phyloP scores from a whole-genome alignment of 139 green algal genomes.

The Trebouxia sp. region DNA sequence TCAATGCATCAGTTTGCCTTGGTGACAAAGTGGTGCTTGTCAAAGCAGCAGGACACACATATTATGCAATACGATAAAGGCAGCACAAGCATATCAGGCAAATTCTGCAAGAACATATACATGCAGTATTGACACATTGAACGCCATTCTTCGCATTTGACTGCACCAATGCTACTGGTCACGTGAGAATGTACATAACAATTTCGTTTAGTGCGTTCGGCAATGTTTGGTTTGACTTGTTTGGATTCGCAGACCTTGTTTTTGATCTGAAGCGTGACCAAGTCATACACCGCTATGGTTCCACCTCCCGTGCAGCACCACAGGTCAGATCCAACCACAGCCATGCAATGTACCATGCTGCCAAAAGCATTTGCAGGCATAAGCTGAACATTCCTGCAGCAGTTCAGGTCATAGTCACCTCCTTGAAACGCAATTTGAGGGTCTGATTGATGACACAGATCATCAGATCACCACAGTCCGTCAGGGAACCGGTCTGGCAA shows the following conservation, averaged over 20 bases:
- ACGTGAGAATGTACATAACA: no score
- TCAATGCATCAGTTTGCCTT: no score
- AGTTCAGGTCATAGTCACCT: not conserved
- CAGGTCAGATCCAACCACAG: conserved; percentile 21
- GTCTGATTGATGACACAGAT: not conserved
- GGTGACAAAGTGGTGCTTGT: no score
- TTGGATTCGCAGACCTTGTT: conserved; percentile 19
- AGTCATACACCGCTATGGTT: conserved; percentile 10
- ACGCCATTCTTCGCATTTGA: not conserved
- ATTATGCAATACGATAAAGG: no score
- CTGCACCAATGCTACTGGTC: no score
- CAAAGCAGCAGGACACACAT: no score
- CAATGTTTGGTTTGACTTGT: not conserved
- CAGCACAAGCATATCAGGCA: not conserved
- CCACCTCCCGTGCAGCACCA: conserved; percentile 22
- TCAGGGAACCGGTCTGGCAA: no score
- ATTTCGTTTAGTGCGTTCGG: not conserved
- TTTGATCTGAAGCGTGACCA: not conserved
- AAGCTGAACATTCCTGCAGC: conserved; percentile 25
- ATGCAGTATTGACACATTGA: not conserved
- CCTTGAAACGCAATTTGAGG: not conserved
- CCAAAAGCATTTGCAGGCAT: conserved; percentile 27
- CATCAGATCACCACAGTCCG: no score
- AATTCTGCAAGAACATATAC: not conserved
- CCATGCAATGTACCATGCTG: conserved; percentile 31